Conservation (phyloP, 169 alveolate genomes). For the Plasmodium falciparum region DNA sequence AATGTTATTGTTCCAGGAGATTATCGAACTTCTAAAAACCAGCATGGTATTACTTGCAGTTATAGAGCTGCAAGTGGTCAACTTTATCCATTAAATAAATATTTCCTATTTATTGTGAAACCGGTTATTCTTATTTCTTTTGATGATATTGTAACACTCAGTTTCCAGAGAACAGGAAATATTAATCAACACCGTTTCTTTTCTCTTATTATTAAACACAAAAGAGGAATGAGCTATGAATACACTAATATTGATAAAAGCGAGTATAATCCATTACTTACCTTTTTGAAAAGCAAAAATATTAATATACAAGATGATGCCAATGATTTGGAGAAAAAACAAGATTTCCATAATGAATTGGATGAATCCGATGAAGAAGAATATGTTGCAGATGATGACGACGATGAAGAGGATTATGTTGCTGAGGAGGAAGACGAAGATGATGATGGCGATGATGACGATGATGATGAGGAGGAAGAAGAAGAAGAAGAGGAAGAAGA, state of each 20-base stretch:
- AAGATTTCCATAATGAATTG: conserved; percentile 79
- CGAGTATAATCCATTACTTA: conserved; percentile 89
- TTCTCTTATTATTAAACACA: conserved; percentile 92
- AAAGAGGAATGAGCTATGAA: conserved; percentile 92
- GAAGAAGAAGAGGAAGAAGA: conserved; percentile 84
- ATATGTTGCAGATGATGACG: conserved; percentile 86
- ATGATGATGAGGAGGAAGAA: conserved; percentile 78
- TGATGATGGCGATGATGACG: conserved; percentile 91
- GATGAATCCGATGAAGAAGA: conserved; percentile 83
- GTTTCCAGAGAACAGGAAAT: conserved; percentile 94
- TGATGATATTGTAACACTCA: conserved; percentile 95
- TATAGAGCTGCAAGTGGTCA: conserved; percentile 97
- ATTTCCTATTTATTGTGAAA: conserved; percentile 95
- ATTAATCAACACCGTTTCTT: conserved; percentile 95
- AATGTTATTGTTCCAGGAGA: conserved; percentile 96
- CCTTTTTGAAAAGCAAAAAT: conserved; percentile 87
- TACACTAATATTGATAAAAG: conserved; percentile 95
- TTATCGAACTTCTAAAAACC: conserved; percentile 92
- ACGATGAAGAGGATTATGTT: conserved; percentile 81
- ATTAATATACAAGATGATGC: conserved; percentile 85
- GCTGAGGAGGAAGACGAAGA: conserved; percentile 89
- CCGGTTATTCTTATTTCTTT: conserved; percentile 96
- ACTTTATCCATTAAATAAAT: conserved; percentile 95
- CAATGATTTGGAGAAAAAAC: conserved; percentile 77
- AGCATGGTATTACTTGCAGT: conserved; percentile 93